These are phyloP conservation scores for Trichoderma arundinaceum DNA, from an alignment of 2,329 filamentous ascomycete genomes.

Conservation along the genomic window DNA sequence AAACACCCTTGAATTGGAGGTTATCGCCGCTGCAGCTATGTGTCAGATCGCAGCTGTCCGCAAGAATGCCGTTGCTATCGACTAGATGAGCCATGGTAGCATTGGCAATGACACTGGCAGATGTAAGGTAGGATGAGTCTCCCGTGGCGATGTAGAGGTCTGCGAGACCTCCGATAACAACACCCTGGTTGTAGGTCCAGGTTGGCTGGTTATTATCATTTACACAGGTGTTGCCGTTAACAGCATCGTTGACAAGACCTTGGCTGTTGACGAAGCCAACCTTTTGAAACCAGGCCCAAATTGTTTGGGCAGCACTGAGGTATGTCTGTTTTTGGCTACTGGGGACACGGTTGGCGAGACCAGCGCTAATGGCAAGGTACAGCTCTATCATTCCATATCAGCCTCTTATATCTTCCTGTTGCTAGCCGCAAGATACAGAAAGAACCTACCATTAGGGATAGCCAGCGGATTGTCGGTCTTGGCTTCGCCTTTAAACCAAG, in stretches of 20 bases:
- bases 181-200: conserved; percentile 64
- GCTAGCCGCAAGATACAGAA: neutral
- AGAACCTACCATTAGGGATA: neutral
- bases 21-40: conserved; percentile 55
- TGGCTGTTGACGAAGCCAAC: conserved; percentile 58
- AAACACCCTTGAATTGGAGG: conserved; percentile 66
- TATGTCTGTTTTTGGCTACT: conserved; percentile 49
- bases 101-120: conserved; percentile 54
- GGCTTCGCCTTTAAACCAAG: conserved; percentile 64
- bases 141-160: conserved; percentile 55
- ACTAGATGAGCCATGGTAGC: conserved; percentile 56
- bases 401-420: neutral
- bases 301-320: conserved; percentile 52
- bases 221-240: conserved; percentile 45
- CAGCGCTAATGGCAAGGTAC: conserved; percentile 57
- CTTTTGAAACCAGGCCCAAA: conserved; percentile 59
- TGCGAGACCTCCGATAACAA: conserved; percentile 47
- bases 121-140: conserved; percentile 47
- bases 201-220: conserved; percentile 33
- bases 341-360: conserved; percentile 55
- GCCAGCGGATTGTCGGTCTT: conserved; percentile 55
- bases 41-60: conserved; percentile 45
- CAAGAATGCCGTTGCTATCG: conserved; percentile 53
- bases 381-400: conserved; percentile 49
- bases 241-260: conserved; percentile 60